Percentiles rank a stretch among this genome's conserved stretches.
Conservation (phyloP, 2,329 filamentous ascomycete genomes). For the Penicillium sp. region DNA sequence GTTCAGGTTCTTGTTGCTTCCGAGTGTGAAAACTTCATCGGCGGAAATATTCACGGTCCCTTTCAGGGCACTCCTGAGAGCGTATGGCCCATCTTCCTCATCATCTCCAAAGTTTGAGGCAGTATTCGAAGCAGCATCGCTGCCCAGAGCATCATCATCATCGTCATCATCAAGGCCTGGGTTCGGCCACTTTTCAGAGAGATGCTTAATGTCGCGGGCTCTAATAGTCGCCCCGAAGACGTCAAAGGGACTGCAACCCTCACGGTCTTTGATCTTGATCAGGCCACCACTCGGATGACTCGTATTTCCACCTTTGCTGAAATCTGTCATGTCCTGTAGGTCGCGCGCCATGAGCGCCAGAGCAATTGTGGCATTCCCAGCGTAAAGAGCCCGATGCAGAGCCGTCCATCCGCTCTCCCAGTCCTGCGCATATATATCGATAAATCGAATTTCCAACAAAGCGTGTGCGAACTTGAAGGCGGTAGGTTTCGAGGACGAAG, state of each 20-base stretch:
- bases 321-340: constrained; percentile 55
- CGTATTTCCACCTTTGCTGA: constrained; percentile 48
- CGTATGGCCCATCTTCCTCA: constrained; percentile 39
- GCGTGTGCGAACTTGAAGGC: constrained; percentile 68
- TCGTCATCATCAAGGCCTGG: constrained; percentile 9
- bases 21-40: constrained; percentile 86
- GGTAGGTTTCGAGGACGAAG: constrained; percentile 61
- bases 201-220: constrained; percentile 54
- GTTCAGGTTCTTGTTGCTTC: constrained; percentile 90
- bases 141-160: constrained; percentile 38
- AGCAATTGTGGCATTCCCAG: constrained; percentile 79
- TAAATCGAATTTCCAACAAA: constrained; percentile 68
- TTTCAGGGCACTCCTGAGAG: constrained; percentile 22
- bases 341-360: constrained; percentile 73
- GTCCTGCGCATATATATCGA: constrained; percentile 82
- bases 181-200: constrained; percentile 32
- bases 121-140: constrained; percentile 22
- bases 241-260: constrained; percentile 90
- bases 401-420: constrained; percentile 92
- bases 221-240: constrained; percentile 82
- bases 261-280: constrained; percentile 90
- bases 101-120: constrained; percentile 40
- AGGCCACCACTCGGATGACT: constrained; percentile 60
- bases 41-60: constrained; percentile 46
- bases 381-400: constrained; percentile 80